phyloP scores from a whole-genome alignment of 176 grass and related monocot species.

The Elaeis guineensis region DNA sequence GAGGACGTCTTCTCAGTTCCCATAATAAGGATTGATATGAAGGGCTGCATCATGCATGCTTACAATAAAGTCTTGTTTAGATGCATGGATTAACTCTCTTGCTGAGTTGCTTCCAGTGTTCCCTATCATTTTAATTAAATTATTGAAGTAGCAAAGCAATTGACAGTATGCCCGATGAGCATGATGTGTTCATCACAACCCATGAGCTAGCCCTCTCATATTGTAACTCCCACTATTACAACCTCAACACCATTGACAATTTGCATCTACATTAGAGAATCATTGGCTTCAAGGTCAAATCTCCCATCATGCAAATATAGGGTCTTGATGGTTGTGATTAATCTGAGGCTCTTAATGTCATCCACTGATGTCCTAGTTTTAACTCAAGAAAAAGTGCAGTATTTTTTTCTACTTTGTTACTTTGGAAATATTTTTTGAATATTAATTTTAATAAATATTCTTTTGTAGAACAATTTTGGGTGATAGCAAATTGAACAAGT shows the following conservation, averaged over 20 bases:
- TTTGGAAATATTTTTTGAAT: no score
- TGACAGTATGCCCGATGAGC: constrained; percentile 93
- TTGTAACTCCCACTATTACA: constrained; percentile 86
- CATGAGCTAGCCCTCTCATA: constrained; percentile 90
- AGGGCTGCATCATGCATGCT: constrained; percentile 7
- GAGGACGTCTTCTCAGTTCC: no score
- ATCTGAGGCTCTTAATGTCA: constrained; percentile 52
- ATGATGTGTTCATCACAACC: constrained; percentile 98
- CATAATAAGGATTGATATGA: no score
- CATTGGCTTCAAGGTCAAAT: constrained; percentile 96
- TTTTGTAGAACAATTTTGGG: no score
- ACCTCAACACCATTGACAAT: constrained; percentile 65
- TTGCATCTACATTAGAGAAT: constrained; percentile 65
- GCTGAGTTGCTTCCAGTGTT: no score
- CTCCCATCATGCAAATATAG: constrained; percentile 90
- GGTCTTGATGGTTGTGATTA: constrained; percentile 81
- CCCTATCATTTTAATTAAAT: no score
- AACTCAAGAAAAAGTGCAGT: no score
- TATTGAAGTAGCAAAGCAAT: constrained; percentile 85
- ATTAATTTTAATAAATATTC: no score
- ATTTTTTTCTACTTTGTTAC: no score
- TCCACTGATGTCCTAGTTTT: constrained; percentile 45
- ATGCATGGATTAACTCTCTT: no score
- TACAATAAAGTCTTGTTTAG: constrained; percentile 76
- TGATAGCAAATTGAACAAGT: no score